Evolutionary conservation across 371 early-diverging fungal genomes (phyloP).

Genomic region (Mucor plumbeus): DNA sequence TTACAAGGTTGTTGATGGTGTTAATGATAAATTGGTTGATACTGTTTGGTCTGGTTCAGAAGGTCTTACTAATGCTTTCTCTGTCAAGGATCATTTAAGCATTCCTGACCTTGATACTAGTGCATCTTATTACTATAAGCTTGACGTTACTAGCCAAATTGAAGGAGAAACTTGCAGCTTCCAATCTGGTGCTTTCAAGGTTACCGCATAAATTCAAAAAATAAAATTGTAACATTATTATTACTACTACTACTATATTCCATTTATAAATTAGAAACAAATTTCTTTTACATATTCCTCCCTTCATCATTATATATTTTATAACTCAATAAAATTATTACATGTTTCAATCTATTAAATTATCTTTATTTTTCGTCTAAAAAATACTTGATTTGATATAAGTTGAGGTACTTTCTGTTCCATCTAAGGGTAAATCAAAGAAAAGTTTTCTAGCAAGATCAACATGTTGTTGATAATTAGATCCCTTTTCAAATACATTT

Average conservation of each 20-base stretch:
- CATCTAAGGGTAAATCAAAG: conserved; percentile 80
- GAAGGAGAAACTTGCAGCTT: conserved; percentile 31
- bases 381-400: conserved; percentile 37
- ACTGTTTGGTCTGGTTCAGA: conserved; percentile 26
- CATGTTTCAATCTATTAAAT: background rate
- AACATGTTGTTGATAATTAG: conserved; percentile 60
- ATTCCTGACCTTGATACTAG: conserved; percentile 24
- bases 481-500: conserved; percentile 21
- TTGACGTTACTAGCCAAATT: conserved; percentile 22
- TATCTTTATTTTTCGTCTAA: background rate
- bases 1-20: conserved; percentile 23
- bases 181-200: conserved; percentile 33
- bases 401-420: conserved; percentile 68
- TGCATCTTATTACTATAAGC: conserved; percentile 29
- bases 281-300: background rate
- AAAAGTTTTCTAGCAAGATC: conserved; percentile 74
- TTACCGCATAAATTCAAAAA: conserved; percentile 10
- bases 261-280: background rate
- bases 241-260: conserved; percentile 4
- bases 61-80: conserved; percentile 20
- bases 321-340: conserved; percentile 1
- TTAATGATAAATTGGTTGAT: conserved; percentile 22
- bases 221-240: conserved; percentile 16
- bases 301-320: background rate
- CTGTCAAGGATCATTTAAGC: conserved; percentile 31